These are phyloP conservation scores for Botrytis hyacinthi DNA, from an alignment of 2,329 filamentous ascomycete genomes.

Conservation along the genomic window DNA sequence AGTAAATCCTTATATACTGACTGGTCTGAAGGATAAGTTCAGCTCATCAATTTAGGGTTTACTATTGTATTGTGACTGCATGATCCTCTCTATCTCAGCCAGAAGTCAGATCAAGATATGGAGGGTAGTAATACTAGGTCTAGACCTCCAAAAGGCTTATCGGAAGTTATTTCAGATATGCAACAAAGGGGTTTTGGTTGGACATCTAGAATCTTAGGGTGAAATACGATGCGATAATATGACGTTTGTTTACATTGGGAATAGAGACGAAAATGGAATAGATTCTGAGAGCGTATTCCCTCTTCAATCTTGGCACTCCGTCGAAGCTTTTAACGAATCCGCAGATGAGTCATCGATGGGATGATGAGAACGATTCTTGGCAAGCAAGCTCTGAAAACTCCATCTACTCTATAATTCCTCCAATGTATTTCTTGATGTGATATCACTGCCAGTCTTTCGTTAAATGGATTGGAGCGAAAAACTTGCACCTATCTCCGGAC, in stretches of 20 bases:
- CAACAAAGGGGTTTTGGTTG: not conserved
- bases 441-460: not conserved
- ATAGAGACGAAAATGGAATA: not conserved
- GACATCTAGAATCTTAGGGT: fast-evolving
- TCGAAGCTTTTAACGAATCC: not conserved
- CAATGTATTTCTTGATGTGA: not conserved
- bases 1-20: not conserved
- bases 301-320: not conserved
- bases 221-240: not conserved
- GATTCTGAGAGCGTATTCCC: not conserved
- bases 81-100: not conserved
- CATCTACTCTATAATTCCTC: not conserved
- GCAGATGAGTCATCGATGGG: not conserved
- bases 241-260: fast-evolving
- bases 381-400: not conserved
- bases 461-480: not conserved
- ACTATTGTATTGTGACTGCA: not conserved
- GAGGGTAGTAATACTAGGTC: not conserved
- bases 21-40: not conserved
- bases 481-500: not conserved
- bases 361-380: not conserved
- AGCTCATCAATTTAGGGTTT: not conserved
- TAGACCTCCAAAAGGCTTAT: not conserved
- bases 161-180: not conserved
- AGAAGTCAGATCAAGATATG: not conserved